Evolutionary conservation across 2,329 filamentous ascomycete genomes (phyloP).

Genomic region (Fusarium lateritium): DNA sequence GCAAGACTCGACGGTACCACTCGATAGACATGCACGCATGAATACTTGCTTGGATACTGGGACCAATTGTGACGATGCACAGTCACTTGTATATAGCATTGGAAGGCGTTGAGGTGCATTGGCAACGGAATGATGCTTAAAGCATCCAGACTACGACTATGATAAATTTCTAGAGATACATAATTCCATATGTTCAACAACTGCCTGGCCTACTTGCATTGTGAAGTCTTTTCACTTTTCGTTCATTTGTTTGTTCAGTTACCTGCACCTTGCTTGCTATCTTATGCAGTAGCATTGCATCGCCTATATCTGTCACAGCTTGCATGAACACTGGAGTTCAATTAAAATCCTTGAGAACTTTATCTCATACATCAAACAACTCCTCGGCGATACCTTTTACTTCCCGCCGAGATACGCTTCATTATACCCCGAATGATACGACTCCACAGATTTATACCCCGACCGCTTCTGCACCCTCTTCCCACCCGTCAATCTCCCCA

Average conservation of each 20-base stretch:
- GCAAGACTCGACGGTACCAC: constrained; percentile 37
- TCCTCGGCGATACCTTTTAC: constrained; percentile 17
- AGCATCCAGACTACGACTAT: constrained; percentile 46
- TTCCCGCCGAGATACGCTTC: constrained; percentile 23
- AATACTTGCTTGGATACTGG: constrained; percentile 12
- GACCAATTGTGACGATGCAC: constrained; percentile 40
- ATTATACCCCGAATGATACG: constrained; percentile 32
- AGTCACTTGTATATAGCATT: constrained; percentile 51
- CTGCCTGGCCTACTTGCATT: neutral
- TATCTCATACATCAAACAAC: constrained; percentile 16
- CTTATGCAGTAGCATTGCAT: constrained; percentile 9
- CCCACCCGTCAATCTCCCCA: constrained; percentile 2
- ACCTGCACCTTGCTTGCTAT: neutral
- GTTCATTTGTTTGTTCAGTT: no score
- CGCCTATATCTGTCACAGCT: constrained; percentile 3
- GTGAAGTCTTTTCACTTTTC: neutral
- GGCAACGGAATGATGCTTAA: constrained; percentile 37
- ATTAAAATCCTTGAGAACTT: constrained; percentile 12
- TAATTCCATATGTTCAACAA: constrained; percentile 50
- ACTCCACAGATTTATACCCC: constrained; percentile 28
- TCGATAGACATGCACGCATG: constrained; percentile 31
- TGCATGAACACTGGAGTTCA: constrained; percentile 24
- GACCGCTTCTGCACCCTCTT: constrained; percentile 26
- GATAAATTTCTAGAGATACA: constrained; percentile 47
- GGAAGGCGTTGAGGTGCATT: constrained; percentile 51